Evolutionary conservation across 352 stramenopile genomes (phyloP).

Genomic region (Peronospora belbahrii): DNA sequence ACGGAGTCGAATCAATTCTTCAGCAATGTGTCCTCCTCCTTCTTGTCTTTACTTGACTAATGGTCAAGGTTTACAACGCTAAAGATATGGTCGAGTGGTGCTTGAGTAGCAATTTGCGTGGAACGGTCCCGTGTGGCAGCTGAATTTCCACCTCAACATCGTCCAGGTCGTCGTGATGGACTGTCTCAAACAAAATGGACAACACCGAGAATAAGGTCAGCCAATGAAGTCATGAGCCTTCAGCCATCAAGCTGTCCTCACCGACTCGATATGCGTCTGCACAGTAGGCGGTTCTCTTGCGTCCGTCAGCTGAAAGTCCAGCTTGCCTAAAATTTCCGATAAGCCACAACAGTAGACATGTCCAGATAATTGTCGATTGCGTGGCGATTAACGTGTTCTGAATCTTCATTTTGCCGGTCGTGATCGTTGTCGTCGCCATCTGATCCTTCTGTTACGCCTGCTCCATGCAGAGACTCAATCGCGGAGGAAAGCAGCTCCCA

Average conservation of each 20-base stretch:
- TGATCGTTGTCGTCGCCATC: conserved; percentile 18
- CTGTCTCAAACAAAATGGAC: conserved; percentile 7
- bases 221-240: neutral
- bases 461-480: conserved; percentile 15
- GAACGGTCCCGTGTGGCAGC: conserved; percentile 39
- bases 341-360: conserved; percentile 71
- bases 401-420: conserved; percentile 29
- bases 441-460: conserved; percentile 28
- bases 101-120: conserved; percentile 42
- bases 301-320: conserved; percentile 54
- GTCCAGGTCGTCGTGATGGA: conserved; percentile 24
- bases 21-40: conserved; percentile 8
- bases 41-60: conserved; percentile 23
- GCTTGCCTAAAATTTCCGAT: conserved; percentile 49
- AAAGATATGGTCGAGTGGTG: conserved; percentile 76
- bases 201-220: neutral
- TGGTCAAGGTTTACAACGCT: conserved; percentile 30
- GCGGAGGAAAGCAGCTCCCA: conserved; percentile 11
- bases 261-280: conserved; percentile 44
- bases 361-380: conserved; percentile 83
- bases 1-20: conserved; percentile 14
- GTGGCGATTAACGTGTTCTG: conserved; percentile 55
- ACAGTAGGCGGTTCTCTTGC: conserved; percentile 41
- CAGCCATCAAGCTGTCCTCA: conserved; percentile 2
- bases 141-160: conserved; percentile 73